Base-by-base conservation (phyloP, 352 stramenopile genomes). In the Halophytophthora polymorphica region DNA sequence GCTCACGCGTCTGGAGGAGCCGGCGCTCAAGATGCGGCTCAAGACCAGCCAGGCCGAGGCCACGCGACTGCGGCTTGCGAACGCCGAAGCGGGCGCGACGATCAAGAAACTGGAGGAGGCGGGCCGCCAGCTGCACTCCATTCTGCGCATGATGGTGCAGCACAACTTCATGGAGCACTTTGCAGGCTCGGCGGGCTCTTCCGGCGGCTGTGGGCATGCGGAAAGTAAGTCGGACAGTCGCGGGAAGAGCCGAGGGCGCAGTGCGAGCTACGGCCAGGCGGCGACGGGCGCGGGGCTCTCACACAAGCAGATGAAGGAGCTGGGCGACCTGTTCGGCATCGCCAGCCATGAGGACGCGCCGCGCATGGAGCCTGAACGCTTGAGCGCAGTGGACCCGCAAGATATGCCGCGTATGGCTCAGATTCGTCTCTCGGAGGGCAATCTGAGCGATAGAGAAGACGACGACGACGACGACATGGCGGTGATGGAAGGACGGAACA, bases 31-130 rank as follows among this genome's bases (percentile, higher is more conserved):
- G 52, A 64, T 93, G 31, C 76, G 71, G 3, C 63, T 93, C 6
- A 86, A 83, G 42, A 65, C 78, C 11, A 88, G 67, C 19, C 83
- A 88, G 44, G 76, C 83, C 1, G 83, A 93, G 66, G 86, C 77
- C 19, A 81, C 61, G 45, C 80, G 80, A 8, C 37, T 93, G 28
- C 55, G 80, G 22, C 38, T 77, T 14, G 67, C 74, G 22, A 87
- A 85, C 22, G 63, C 55, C 0, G 69, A 91, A 57, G 62, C 77
- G 0, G 64, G 51, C 0, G 23, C 73, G 11, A 78, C 80, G 41
- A 86, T 91, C 50, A 80, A 69, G 38, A 73, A 74, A 28, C 50
- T 91, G 8, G 80, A 91, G 61, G 66, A 82, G 14, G 71, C 80
- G 15, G 77, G 77, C 0, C 67, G 62, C 17, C 73, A 88, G 39